Conservation (phyloP, 2,329 filamentous ascomycete genomes). For the Cryphonectria naterciae region DNA sequence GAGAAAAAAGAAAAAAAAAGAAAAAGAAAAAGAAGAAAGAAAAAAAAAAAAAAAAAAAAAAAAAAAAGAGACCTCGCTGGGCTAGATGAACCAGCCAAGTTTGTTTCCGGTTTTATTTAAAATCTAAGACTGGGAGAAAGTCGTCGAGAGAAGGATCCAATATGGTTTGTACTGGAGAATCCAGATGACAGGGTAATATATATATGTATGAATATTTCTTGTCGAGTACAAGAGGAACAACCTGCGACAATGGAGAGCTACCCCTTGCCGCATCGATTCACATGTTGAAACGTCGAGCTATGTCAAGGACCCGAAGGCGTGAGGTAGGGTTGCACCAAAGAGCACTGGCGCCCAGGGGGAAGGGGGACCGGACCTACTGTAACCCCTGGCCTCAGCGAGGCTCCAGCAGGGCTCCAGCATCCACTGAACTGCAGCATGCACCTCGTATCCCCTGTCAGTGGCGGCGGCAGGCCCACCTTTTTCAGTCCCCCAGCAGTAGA, state of each 20-base stretch:
- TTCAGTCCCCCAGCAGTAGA: background rate
- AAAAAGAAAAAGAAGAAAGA: too few species aligned
- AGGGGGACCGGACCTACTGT: background rate
- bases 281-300: slow-evolving; percentile 29
- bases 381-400: background rate
- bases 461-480: background rate
- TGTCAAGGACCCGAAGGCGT: slow-evolving; percentile 12
- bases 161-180: background rate
- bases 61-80: background rate
- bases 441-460: background rate
- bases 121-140: background rate
- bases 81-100: background rate
- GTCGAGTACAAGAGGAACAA: slow-evolving; percentile 13
- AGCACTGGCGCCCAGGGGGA: background rate
- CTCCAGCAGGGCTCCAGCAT: background rate
- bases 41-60: too few species aligned
- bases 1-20: too few species aligned
- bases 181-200: background rate
- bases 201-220: background rate
- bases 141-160: background rate
- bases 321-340: background rate
- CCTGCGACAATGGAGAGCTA: slow-evolving; percentile 26
- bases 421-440: background rate
- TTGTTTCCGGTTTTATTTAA: background rate
- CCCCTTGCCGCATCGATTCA: slow-evolving; percentile 26